phyloP scores from a whole-genome alignment of 2,329 filamentous ascomycete genomes.

The Pyrenochaeta sp. region DNA sequence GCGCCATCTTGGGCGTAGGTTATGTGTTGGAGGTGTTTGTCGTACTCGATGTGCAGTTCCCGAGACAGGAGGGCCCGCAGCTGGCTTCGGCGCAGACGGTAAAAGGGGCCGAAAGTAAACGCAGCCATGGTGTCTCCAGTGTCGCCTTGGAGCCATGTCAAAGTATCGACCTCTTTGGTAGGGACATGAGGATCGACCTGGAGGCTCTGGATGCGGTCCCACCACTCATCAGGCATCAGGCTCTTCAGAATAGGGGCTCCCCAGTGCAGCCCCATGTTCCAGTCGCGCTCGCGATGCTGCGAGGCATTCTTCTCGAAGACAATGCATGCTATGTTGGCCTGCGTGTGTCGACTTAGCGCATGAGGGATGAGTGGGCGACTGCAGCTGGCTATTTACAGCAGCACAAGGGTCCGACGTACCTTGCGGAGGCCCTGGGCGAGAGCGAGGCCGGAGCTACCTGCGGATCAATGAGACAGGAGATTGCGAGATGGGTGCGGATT shows the following conservation, averaged over 20 bases:
- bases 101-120: slow-evolving; percentile 44
- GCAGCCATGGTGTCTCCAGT: slow-evolving; percentile 46
- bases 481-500: slow-evolving; percentile 5
- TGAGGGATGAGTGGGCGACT: no score
- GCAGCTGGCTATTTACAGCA: no score
- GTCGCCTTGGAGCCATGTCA: slow-evolving; percentile 43
- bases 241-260: slow-evolving; percentile 61
- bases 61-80: slow-evolving; percentile 40
- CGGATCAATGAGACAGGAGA: slow-evolving; percentile 11
- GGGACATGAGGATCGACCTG: slow-evolving; percentile 60
- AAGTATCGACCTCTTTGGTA: slow-evolving; percentile 43
- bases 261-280: slow-evolving; percentile 72
- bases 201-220: slow-evolving; percentile 57
- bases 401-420: slow-evolving; percentile 25
- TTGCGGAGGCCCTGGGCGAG: slow-evolving; percentile 47
- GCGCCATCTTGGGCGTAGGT: slow-evolving; percentile 39
- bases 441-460: slow-evolving; percentile 46
- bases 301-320: slow-evolving; percentile 65
- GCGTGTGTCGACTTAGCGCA: slow-evolving; percentile 31
- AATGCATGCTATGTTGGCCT: slow-evolving; percentile 53
- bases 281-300: slow-evolving; percentile 60
- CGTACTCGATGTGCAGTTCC: slow-evolving; percentile 43
- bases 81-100: slow-evolving; percentile 46
- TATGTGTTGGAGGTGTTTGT: slow-evolving; percentile 49
- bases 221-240: slow-evolving; percentile 61